A percentile compares a stretch with the other conserved stretches of the same genome.
These are phyloP conservation scores for Balansia obtecta DNA, from an alignment of 2,329 filamentous ascomycete species.

Conservation along the genomic window DNA sequence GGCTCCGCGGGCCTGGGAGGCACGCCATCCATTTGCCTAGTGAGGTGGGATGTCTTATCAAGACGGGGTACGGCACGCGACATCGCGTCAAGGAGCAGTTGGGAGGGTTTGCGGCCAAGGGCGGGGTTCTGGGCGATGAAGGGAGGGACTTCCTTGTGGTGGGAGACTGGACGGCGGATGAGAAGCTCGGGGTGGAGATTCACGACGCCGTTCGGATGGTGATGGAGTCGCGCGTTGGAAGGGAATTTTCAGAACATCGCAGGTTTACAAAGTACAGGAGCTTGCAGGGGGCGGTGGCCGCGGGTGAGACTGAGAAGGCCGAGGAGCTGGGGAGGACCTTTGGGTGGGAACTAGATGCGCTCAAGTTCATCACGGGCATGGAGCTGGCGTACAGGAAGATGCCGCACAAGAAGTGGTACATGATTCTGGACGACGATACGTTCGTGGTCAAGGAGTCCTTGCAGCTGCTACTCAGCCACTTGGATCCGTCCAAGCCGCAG, in stretches of 20 bases:
- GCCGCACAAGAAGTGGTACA: constrained; percentile 45
- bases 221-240: constrained; percentile 18
- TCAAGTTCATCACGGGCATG: constrained; percentile 44
- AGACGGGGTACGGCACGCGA: constrained; percentile 43
- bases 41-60: constrained; percentile 39
- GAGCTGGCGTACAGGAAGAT: constrained; percentile 37
- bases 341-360: constrained; percentile 37
- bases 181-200: constrained; percentile 21
- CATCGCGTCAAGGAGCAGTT: constrained; percentile 34
- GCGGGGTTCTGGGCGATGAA: constrained; percentile 22
- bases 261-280: constrained; percentile 28
- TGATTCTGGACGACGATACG: constrained; percentile 46
- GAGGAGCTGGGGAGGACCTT: constrained; percentile 23
- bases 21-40: constrained; percentile 30
- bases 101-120: constrained; percentile 24
- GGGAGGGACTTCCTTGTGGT: constrained; percentile 34
- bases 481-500: constrained; percentile 32
- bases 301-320: constrained; percentile 26
- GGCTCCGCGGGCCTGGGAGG: constrained; percentile 26
- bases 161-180: constrained; percentile 34
- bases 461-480: constrained; percentile 32
- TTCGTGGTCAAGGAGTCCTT: constrained; percentile 39
- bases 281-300: constrained; percentile 25
- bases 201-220: constrained; percentile 29
- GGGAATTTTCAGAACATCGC: constrained; percentile 16